Base-by-base conservation (phyloP, 2,329 filamentous ascomycete genomes). In the Domatiomyces globalis region DNA sequence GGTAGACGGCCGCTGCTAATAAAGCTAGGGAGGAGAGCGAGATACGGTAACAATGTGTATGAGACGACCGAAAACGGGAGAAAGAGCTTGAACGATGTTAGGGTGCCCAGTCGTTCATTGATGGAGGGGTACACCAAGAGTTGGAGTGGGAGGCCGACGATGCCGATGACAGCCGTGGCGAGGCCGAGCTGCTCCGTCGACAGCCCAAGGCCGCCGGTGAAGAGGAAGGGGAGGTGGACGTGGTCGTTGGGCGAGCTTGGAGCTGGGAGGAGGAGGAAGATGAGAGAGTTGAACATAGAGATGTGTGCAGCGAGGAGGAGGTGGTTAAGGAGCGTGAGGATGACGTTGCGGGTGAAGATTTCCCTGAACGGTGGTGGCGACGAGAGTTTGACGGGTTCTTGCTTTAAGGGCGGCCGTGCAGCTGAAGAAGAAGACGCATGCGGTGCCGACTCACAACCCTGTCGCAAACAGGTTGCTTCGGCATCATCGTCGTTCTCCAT, bases 241-340 rank as follows among this genome's bases (percentile, higher is more conserved):
- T 56, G 27, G 10, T 49, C 29, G 53, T 61, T 61, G 42, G 46
- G 17, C 55, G 72, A 79, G 4, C 82, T 80, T 0, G 83, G 81
- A 0, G 83, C 84, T 1, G 85, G 86, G 45, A 89, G 73, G 65
- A 89, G 88, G 48, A 87, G 74, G 54, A 85, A 85, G 71, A 82
- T 86, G 45, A 89, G 76, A 1, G 83, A 78, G 62, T 85, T 84
- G 70, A 87, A 89, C 25, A 84, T 82, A 54, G 81, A 83, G 60
- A 87, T 73, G 67, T 87, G 83, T 61, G 87, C 80, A 56, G 84
- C 81, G 59, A 85, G 80, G 47, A 87, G 76, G 29, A 81, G 81
- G 56, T 83, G 80, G 22, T 75, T 76, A 46, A 84, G 62, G 2
- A 87, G 64, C 0, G 74, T 78, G 56, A 74, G 67, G n/a, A 78